Base-by-base conservation (phyloP, 1,284 basidiomycete species). In the Sporisorium exsertum region DNA sequence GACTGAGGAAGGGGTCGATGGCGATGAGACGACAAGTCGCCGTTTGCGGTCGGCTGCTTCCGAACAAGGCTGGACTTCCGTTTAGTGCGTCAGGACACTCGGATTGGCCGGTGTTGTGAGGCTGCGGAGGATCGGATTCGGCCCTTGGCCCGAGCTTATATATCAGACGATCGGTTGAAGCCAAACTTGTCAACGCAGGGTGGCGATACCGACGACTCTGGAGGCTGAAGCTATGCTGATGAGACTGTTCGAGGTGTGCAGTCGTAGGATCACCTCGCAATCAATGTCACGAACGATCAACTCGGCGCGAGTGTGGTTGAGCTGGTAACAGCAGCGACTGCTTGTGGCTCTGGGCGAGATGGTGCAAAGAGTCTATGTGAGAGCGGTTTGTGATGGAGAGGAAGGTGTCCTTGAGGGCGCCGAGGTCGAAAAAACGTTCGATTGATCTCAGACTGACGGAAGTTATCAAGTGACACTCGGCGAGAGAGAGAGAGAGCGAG, bases 311-410 rank as follows among this genome's bases (percentile, higher is more conserved):
- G 37, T 35, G 37, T 4, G 12, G 33, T 3, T 35, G 35, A 5
- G 40, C 40, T 20, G n/a, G n/a, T n/a, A n/a, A 10, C 40, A 43
- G 40, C n/a, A 43, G 40, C 40, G 2, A 15, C 37, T 5, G 18
- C 27, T 49, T 7, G 13, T 10, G 47, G 7, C 15, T 9, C 29
- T 29, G 27, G 10, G n/a, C 18, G 47, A 49, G 13, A 16, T 12
- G 24, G 8, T 29, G 47, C 47, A n/a, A 16, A 26, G 49, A 50
- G 27, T 50, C 49, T 32, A 50, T 50, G 49, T 50, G 37, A n/a
- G 3, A n/a, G 40, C n/a, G 40, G n/a, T 20, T 20, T 10, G 47
- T 27, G 46, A 16, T 13, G 27, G 27, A 49, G 27, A 49, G 27
- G 27, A 10, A 22, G 20, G 22, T 24, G 9, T 13, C 43, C 5